Conservation (phyloP, 805 yeast genomes). For the Starmera amethionina region DNA sequence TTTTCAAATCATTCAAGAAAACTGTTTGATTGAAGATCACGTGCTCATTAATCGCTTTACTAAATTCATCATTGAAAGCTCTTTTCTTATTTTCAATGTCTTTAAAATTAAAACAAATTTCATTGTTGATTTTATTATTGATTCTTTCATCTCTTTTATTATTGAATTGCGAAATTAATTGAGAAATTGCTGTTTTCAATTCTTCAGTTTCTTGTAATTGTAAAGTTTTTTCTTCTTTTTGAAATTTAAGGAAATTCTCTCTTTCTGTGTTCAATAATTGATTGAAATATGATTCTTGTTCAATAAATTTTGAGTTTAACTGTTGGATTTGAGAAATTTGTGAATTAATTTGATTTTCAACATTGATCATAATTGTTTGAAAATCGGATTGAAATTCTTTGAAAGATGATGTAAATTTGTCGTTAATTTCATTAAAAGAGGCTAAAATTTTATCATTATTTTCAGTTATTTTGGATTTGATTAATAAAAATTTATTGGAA, state of each 20-base stretch:
- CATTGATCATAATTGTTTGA: slow-evolving; percentile 3
- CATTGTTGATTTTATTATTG: slow-evolving; percentile 1
- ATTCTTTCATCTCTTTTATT: slow-evolving; percentile 3
- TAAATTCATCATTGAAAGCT: slow-evolving; percentile 7
- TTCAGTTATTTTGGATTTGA: too few species aligned
- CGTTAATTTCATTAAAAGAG: slow-evolving; percentile 5
- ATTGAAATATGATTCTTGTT: slow-evolving; percentile 8
- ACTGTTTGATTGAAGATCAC: slow-evolving; percentile 10
- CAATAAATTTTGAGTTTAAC: slow-evolving; percentile 5
- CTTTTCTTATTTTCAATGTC: slow-evolving; percentile 5
- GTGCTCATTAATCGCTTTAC: slow-evolving; percentile 5
- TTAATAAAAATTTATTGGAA: slow-evolving; percentile 1
- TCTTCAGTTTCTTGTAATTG: slow-evolving; percentile 3
- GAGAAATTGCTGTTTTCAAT: slow-evolving; percentile 5
- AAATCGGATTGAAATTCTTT: background rate
- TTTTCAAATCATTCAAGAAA: slow-evolving; percentile 4
- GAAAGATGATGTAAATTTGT: background rate
- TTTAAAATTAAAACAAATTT: slow-evolving; percentile 5
- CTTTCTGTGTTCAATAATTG: slow-evolving; percentile 4
- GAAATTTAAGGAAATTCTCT: slow-evolving; percentile 1
- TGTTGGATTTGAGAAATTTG: slow-evolving; percentile 11
- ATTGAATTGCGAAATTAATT: slow-evolving; percentile 4
- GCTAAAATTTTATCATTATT: background rate
- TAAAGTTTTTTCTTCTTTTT: slow-evolving; percentile 4
- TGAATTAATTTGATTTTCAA: slow-evolving; percentile 8